Base-by-base conservation (phyloP, 1,139 yeast species). In the Kodamaea anthophila region DNA sequence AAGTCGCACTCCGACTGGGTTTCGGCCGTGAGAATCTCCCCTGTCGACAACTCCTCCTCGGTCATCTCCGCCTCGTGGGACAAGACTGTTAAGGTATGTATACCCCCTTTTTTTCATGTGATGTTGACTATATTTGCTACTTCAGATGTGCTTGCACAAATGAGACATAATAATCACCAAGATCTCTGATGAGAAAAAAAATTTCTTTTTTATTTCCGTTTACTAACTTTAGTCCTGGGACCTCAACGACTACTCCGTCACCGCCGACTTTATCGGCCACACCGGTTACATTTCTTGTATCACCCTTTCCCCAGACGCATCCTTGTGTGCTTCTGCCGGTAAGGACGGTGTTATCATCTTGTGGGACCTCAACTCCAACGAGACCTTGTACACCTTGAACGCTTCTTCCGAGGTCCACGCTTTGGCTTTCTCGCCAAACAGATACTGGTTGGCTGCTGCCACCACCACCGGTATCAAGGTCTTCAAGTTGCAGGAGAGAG, bases 401-500 rank as follows among this genome's bases (percentile, higher is more conserved):
- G 93, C 96, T 53, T 86, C 93, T 66, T 93, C 91, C 61, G 98
- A 91, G 77, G 91, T 93, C 55, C 86, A 85, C 71, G 93, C 96
- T 64, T 81, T 91, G 65, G 94, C 96, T 58, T 93, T 91, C 95
- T 88, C 98, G 66, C 98, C 99, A 73, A 85, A 86, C 94, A 88
- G 98, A 83, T 93, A 86, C 93, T 91, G 98, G 98, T 85, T 93
- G 69, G 93, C 96, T 66, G 98, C 97, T 73, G 98, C 98, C 61
- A 91, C 99, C 57, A 75, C 96, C 51, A 73, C 96, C 52, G 93
- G 96, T 61, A 86, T 93, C 76, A 88, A 87, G 87, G 83, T 93
- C 78, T 91, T 80, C 86, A 87, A 88, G 81, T 82, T 91, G 67
- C 94, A 87, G 75, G 91, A 85, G 74, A 83, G 94, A 74, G 73